Conservation (phyloP, 75 land plant genomes). For the Cupressus sempervirens region DNA sequence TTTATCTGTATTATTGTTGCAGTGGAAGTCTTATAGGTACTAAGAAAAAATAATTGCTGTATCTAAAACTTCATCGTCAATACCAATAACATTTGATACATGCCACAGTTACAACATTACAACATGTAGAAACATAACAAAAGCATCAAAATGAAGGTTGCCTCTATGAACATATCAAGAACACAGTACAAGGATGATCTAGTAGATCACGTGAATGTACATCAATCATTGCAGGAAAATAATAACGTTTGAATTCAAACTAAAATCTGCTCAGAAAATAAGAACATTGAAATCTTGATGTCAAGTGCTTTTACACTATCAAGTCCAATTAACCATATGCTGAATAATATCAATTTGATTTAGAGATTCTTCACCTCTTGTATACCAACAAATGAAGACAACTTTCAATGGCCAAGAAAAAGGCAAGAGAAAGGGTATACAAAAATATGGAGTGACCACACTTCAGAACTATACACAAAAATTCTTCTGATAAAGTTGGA, state of each 20-base stretch:
- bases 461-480: not conserved
- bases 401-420: not conserved
- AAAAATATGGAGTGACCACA: not conserved
- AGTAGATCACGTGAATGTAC: not conserved
- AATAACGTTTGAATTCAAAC: too few species aligned
- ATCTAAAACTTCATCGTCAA: not conserved
- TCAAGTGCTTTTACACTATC: not conserved
- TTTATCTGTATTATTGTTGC: too few species aligned
- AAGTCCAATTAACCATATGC: not conserved
- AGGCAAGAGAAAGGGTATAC: not conserved
- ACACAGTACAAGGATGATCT: not conserved
- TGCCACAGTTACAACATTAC: too few species aligned
- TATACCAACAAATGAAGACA: not conserved
- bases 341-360: not conserved
- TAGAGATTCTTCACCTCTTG: not conserved
- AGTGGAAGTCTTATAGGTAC: not conserved
- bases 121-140: too few species aligned
- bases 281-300: not conserved
- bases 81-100: too few species aligned
- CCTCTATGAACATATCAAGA: not conserved
- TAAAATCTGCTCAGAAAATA: not conserved
- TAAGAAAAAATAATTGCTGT: too few species aligned
- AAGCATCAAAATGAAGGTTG: not conserved
- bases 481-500: not conserved
- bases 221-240: not conserved